These are phyloP conservation scores for Reutealis trisperma DNA, from an alignment of 345 rosid genomes.

Conservation along the genomic window DNA sequence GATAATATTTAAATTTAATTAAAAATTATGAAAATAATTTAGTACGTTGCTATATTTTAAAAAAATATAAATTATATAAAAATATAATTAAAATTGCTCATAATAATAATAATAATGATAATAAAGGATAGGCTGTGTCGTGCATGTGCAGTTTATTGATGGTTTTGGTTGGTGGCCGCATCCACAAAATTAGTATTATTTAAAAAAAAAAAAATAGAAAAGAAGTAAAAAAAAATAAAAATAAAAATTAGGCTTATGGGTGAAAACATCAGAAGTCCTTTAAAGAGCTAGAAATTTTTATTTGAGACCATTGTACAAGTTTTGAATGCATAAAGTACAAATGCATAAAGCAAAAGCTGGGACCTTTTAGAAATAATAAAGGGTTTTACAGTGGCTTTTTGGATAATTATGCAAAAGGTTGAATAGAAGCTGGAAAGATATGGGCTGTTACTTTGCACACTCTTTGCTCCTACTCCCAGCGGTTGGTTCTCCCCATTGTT, in stretches of 20 bases:
- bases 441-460: conserved; percentile 28
- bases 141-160: conserved; percentile 31
- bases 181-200: conserved; percentile 8
- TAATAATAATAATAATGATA: not conserved
- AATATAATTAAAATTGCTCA: not conserved
- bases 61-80: too few species aligned
- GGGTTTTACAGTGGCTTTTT: not conserved
- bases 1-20: too few species aligned
- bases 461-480: conserved; percentile 31
- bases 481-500: conserved; percentile 28
- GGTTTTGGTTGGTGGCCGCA: conserved; percentile 23
- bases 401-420: not conserved
- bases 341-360: not conserved
- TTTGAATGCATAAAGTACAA: not conserved
- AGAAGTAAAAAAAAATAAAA: not conserved
- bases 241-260: not conserved
- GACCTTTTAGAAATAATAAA: not conserved
- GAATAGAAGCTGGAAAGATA: not conserved
- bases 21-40: too few species aligned
- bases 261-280: not conserved
- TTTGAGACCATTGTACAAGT: not conserved
- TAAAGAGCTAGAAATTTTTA: not conserved
- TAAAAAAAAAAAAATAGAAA: not conserved
- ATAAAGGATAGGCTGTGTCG: not conserved
- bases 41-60: too few species aligned